Percentiles rank a stretch among this genome's conserved stretches.
These are phyloP conservation scores for Ceratocystiopsis sp. DNA, from an alignment of 2,329 filamentous ascomycete species.

Conservation along the genomic window DNA sequence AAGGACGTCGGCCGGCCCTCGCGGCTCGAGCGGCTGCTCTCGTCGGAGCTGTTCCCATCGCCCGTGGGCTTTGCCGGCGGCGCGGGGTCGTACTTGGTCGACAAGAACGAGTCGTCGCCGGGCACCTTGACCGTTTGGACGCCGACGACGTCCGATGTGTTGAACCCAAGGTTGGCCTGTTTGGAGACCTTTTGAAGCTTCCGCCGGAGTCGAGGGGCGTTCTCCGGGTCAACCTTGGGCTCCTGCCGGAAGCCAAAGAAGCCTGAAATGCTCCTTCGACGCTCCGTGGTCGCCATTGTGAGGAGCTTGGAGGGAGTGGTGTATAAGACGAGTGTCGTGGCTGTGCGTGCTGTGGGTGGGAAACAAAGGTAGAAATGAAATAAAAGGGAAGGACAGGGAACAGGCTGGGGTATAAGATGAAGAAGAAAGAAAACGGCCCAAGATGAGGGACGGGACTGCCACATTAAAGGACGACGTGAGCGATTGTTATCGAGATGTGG, in stretches of 20 bases:
- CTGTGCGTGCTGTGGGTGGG: too few relatives aligned
- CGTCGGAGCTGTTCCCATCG: not conserved
- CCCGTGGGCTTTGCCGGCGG: not conserved
- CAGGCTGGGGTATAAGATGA: too few relatives aligned
- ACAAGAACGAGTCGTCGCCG: constrained; percentile 4
- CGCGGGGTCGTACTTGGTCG: constrained; percentile 4
- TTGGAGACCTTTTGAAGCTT: constrained; percentile 18
- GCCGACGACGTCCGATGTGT: not conserved
- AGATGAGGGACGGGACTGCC: too few relatives aligned
- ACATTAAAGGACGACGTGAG: too few relatives aligned
- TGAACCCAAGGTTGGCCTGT: constrained; percentile 4
- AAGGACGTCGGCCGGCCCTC: not conserved
- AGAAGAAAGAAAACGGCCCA: too few relatives aligned
- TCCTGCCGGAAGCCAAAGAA: constrained; percentile 6
- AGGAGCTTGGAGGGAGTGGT: too few relatives aligned
- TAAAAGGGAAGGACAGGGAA: too few relatives aligned
- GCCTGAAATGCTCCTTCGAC: constrained; percentile 9
- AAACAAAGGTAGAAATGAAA: too few relatives aligned
- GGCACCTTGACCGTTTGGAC: constrained; percentile 4
- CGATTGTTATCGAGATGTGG: too few relatives aligned
- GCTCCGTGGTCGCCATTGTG: constrained; percentile 8
- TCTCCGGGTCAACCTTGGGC: constrained; percentile 7
- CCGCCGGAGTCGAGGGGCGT: constrained; percentile 13
- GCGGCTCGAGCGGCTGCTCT: constrained; percentile 4
- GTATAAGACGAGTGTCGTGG: too few relatives aligned